phyloP scores from a whole-genome alignment of 1,139 yeast species.

The Magnusiomyces ingens region DNA sequence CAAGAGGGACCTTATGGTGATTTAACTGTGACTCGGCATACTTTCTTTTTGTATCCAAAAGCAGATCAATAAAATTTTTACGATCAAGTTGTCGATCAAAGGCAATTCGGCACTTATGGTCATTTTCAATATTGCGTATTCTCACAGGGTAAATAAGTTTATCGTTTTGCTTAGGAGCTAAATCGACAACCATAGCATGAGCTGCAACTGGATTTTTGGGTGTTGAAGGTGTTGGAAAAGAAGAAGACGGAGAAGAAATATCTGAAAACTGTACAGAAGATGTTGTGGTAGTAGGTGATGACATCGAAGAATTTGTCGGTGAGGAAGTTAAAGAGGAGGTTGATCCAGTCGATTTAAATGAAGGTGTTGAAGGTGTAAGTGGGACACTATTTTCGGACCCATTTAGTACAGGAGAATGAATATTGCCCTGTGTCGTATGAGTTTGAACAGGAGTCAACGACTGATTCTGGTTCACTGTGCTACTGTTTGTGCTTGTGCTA shows the following conservation, averaged over 20 bases:
- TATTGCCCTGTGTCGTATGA: too few species aligned
- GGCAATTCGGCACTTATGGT: conserved; percentile 9
- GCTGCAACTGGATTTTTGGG: background rate
- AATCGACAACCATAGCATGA: conserved; percentile 1
- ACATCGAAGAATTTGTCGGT: background rate
- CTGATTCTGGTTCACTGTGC: background rate
- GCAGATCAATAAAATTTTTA: conserved; percentile 12
- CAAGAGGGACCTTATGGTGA: background rate
- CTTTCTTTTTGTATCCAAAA: conserved; percentile 7
- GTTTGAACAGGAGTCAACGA: too few species aligned
- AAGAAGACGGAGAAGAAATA: background rate
- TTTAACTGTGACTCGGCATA: conserved; percentile 2
- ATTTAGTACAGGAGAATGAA: too few species aligned
- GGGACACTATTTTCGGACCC: too few species aligned
- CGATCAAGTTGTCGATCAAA: conserved; percentile 12
- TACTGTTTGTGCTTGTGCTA: background rate
- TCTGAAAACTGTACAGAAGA: background rate
- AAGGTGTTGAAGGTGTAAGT: too few species aligned
- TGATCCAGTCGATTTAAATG: background rate
- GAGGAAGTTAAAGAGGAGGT: background rate
- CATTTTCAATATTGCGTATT: conserved; percentile 12
- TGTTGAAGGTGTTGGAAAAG: background rate
- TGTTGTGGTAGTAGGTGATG: background rate
- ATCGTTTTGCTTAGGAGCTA: conserved; percentile 6
- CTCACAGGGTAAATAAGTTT: conserved; percentile 12